Conservation (phyloP, 2,329 filamentous ascomycete genomes). For the Talaromyces amestolkiae region DNA sequence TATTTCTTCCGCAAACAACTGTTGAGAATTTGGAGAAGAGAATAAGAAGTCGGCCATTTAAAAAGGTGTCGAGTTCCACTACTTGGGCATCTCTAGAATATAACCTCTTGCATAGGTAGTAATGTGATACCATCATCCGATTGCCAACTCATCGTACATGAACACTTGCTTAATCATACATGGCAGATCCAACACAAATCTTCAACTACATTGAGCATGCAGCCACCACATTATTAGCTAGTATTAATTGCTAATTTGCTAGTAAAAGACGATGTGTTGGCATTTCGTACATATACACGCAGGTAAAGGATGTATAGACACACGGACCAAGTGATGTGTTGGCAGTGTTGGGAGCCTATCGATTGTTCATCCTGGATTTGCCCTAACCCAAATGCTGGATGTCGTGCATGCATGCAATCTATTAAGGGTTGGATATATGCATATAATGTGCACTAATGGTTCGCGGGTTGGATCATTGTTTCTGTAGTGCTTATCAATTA, state of each 20-base stretch:
- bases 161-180: not conserved
- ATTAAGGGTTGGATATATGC: not conserved
- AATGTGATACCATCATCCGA: conserved; percentile 7
- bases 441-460: not conserved
- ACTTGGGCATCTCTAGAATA: not conserved
- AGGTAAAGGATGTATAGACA: conserved; percentile 6
- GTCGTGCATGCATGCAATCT: not conserved
- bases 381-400: not conserved
- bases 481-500: not conserved
- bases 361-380: not conserved
- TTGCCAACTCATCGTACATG: conserved; percentile 18
- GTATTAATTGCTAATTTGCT: not conserved
- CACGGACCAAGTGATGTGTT: conserved; percentile 28
- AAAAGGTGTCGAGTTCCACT: too few relatives aligned
- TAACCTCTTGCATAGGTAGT: not conserved
- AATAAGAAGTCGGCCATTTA: too few relatives aligned
- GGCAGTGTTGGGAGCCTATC: conserved; percentile 23
- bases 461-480: not conserved
- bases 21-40: too few relatives aligned
- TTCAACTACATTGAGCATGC: not conserved
- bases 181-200: not conserved
- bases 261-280: conserved; percentile 1
- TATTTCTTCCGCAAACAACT: not conserved
- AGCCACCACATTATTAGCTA: not conserved
- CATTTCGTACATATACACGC: not conserved